Conservation (phyloP, 768 basidiomycete genomes). For the Pilatotrama ljubarskyi region DNA sequence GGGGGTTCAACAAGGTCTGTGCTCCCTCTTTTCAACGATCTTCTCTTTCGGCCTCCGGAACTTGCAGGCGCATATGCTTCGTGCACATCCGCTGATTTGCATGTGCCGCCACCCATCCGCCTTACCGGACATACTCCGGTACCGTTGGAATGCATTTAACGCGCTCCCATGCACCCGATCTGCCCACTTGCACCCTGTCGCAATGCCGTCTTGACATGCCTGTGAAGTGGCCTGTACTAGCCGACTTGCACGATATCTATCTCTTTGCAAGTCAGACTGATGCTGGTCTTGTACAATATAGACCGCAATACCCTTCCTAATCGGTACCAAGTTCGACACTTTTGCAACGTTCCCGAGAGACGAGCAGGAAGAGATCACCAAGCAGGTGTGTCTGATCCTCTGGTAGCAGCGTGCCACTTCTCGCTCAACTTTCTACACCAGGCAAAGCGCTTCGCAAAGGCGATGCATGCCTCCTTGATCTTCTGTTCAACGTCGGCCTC, state of each 20-base stretch:
- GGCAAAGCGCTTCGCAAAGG: slow-evolving; percentile 97
- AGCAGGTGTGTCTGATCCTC: slow-evolving; percentile 63
- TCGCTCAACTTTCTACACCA: no score
- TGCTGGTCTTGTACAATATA: slow-evolving; percentile 32
- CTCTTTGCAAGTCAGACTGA: not conserved
- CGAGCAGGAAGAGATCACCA: slow-evolving; percentile 99
- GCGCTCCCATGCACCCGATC: not conserved
- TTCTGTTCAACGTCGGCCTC: slow-evolving; percentile 99
- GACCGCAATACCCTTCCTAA: slow-evolving; percentile 98
- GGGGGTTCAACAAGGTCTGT: slow-evolving; percentile 97
- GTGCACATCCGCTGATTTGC: not conserved
- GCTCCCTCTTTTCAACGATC: not conserved
- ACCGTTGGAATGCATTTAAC: not conserved
- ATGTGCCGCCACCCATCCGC: not conserved
- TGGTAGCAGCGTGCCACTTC: not conserved
- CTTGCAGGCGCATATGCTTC: not conserved
- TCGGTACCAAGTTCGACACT: slow-evolving; percentile 98
- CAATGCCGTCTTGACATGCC: no score
- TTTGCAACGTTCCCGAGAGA: slow-evolving; percentile 95
- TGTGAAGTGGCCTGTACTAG: no score
- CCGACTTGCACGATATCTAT: not conserved
- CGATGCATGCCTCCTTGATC: slow-evolving; percentile 99
- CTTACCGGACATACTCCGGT: no score
- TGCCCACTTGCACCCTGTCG: not conserved
- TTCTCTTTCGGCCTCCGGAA: not conserved